A percentile compares a stretch with the other conserved stretches of the same genome.
These are phyloP conservation scores for Lasiosphaeria miniovina DNA, from an alignment of 495 filamentous ascomycete species.

Conservation along the genomic window DNA sequence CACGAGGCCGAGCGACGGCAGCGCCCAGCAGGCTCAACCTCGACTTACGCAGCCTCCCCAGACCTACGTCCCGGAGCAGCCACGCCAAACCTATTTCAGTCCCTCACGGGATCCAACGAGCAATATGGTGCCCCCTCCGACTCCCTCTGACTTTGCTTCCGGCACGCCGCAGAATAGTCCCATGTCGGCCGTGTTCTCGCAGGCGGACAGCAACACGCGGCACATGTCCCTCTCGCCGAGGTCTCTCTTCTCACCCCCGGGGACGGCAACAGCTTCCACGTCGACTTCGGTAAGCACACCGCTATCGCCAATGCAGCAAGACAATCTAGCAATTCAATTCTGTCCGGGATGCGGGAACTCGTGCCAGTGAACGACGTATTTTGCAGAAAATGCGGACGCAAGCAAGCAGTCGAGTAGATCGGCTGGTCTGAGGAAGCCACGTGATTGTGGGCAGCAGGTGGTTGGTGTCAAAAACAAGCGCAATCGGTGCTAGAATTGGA, in stretches of 20 bases:
- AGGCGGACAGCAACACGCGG: not conserved
- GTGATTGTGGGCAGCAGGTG: no score
- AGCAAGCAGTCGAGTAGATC: not conserved
- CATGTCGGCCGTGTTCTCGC: not conserved
- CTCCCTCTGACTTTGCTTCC: not conserved
- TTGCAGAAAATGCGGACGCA: slow-evolving; percentile 2
- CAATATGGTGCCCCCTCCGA: not conserved
- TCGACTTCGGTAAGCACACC: not conserved
- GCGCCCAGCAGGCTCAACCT: not conserved
- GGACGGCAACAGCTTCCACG: not conserved
- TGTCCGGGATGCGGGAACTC: slow-evolving; percentile 2
- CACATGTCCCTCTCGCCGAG: not conserved
- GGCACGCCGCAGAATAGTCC: slow-evolving; percentile 5
- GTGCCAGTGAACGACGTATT: not conserved
- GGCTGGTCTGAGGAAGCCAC: no score
- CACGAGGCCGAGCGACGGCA: not conserved
- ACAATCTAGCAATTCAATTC: not conserved
- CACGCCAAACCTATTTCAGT: not conserved
- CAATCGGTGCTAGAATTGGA: no score
- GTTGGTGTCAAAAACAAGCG: no score
- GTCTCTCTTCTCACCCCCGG: not conserved
- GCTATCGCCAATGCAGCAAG: not conserved
- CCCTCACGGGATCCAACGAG: not conserved
- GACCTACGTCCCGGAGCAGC: not conserved
- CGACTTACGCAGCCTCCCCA: not conserved